These are phyloP conservation scores for Rutstroemia sp. DNA, from an alignment of 2,329 filamentous ascomycete species.

Conservation along the genomic window DNA sequence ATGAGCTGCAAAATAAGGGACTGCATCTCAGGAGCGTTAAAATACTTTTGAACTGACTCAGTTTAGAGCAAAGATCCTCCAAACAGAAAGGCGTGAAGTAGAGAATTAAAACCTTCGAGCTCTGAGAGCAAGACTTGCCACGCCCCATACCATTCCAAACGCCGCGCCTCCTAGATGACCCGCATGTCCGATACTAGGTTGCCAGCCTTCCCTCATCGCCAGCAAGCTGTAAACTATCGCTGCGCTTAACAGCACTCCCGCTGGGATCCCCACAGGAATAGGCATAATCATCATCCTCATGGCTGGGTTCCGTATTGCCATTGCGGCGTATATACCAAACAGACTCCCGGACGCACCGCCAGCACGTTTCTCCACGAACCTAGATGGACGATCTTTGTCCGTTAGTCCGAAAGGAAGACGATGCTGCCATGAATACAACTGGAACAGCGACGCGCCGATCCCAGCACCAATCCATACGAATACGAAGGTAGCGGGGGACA, in stretches of 20 bases:
- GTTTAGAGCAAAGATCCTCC: too few species aligned
- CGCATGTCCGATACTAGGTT: not conserved
- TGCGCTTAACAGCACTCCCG: not conserved
- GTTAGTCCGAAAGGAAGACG: not conserved
- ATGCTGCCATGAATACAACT: not conserved
- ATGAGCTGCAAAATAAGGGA: too few species aligned
- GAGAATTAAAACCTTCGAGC: not conserved
- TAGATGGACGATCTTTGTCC: too few species aligned
- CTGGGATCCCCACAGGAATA: not conserved
- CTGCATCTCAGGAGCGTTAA: too few species aligned
- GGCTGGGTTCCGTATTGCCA: not conserved
- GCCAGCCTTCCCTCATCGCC: constrained; percentile 1
- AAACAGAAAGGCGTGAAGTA: too few species aligned
- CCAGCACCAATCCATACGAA: constrained; percentile 1
- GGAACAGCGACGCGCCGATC: not conserved
- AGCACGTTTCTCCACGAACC: not conserved
- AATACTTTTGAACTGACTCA: too few species aligned
- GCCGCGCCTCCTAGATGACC: constrained; percentile 6
- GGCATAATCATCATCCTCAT: not conserved
- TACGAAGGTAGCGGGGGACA: not conserved
- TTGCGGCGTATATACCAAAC: not conserved
- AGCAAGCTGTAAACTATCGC: not conserved
- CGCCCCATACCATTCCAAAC: not conserved
- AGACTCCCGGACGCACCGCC: constrained; percentile 6
- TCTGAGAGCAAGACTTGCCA: not conserved